Evolutionary conservation across 176 grass and related monocot genomes (phyloP).

Genomic region (Carex kokanica): DNA sequence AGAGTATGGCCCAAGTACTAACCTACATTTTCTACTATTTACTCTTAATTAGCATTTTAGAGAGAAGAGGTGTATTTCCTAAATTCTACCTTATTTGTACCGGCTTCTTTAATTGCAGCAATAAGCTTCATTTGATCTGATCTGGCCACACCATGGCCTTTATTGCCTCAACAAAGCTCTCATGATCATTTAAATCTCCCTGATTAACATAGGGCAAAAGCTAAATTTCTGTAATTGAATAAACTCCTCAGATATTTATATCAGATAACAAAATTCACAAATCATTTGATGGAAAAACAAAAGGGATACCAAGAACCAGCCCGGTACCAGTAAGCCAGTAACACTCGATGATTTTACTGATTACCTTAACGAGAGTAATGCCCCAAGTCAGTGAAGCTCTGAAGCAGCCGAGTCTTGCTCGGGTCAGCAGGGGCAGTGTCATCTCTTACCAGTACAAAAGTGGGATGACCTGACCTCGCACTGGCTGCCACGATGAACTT

Average conservation of each 20-base stretch:
- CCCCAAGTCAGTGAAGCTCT: slow-evolving; percentile 43
- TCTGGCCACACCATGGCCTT: neutral
- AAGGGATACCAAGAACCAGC: neutral
- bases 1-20: too few species aligned
- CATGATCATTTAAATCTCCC: slow-evolving; percentile 17
- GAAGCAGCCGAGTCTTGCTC: slow-evolving; percentile 38
- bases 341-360: neutral
- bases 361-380: slow-evolving; percentile 39
- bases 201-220: neutral
- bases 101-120: neutral
- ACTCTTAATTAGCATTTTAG: too few species aligned
- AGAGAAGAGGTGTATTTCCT: too few species aligned
- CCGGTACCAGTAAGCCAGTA: too few species aligned
- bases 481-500: slow-evolving; percentile 40
- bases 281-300: neutral
- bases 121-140: slow-evolving; percentile 1
- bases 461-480: slow-evolving; percentile 44
- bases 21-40: too few species aligned
- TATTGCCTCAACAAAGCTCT: neutral
- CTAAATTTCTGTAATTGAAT: too few species aligned
- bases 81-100: too few species aligned
- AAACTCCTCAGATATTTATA: too few species aligned
- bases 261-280: neutral
- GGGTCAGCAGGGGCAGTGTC: slow-evolving; percentile 30
- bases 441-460: slow-evolving; percentile 41